These are phyloP conservation scores for Paracamarosporium sp. DNA, from an alignment of 2,329 filamentous ascomycete species.

Conservation along the genomic window DNA sequence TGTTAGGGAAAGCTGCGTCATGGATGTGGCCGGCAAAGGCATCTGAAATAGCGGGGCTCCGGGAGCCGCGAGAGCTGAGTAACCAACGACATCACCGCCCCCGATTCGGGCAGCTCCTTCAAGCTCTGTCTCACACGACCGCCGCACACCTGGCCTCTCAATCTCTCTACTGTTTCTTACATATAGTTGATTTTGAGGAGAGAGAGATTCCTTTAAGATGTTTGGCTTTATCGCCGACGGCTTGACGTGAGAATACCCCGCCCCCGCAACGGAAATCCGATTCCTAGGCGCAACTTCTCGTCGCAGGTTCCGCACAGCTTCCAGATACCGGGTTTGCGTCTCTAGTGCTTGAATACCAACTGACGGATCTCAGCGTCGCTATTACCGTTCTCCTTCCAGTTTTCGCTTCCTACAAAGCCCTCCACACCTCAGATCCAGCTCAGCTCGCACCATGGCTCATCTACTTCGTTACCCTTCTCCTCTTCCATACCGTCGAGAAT, in stretches of 20 bases:
- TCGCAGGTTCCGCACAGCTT: constrained; percentile 16
- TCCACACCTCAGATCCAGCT: constrained; percentile 88
- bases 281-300: constrained; percentile 10
- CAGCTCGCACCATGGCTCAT: constrained; percentile 97
- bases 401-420: constrained; percentile 97
- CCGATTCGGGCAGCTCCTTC: constrained; percentile 16
- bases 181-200: neutral
- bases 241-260: constrained; percentile 42
- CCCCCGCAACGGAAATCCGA: constrained; percentile 29
- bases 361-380: constrained; percentile 39
- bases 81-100: constrained; percentile 6
- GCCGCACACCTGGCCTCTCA: constrained; percentile 12
- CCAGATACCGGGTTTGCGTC: constrained; percentile 12
- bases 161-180: neutral
- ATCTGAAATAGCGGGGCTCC: constrained; percentile 1
- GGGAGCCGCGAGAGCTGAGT: neutral
- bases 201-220: constrained; percentile 26
- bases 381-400: constrained; percentile 92
- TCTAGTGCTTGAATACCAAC: constrained; percentile 5
- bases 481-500: constrained; percentile 81
- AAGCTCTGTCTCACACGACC: constrained; percentile 8
- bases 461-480: constrained; percentile 95
- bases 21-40: neutral
- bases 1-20: constrained; percentile 5
- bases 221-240: constrained; percentile 48